Percentiles rank a stretch among this genome's conserved stretches.
These are phyloP conservation scores for Penicillium parvum DNA, from an alignment of 495 filamentous ascomycete species.

Conservation along the genomic window DNA sequence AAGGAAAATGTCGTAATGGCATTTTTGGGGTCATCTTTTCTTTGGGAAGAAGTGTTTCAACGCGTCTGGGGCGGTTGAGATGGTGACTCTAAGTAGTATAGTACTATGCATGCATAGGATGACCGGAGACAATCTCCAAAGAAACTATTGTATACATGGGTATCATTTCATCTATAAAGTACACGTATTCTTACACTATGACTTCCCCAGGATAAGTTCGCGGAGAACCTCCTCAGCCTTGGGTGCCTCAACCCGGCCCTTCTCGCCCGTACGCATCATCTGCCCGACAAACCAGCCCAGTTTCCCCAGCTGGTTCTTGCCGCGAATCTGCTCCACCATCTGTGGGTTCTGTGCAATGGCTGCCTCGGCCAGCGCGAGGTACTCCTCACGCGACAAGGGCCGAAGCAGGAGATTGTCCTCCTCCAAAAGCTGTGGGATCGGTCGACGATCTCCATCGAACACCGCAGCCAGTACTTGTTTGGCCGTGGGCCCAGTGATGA, in stretches of 20 bases:
- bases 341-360: conserved; percentile 47
- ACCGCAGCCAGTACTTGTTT: conserved; percentile 66
- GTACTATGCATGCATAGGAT: too few relatives aligned
- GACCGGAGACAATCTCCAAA: not conserved
- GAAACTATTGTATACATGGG: conserved; percentile 13
- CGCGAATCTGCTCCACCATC: conserved; percentile 64
- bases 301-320: conserved; percentile 66
- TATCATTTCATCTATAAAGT: conserved; percentile 15
- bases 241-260: conserved; percentile 72
- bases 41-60: not conserved
- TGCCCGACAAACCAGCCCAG: conserved; percentile 84
- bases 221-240: conserved; percentile 65
- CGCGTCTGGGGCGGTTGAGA: conserved; percentile 5
- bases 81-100: too few relatives aligned
- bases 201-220: conserved; percentile 43
- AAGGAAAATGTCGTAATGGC: conserved; percentile 12
- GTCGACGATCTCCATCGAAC: conserved; percentile 50
- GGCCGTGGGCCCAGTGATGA: conserved; percentile 71
- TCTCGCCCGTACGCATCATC: conserved; percentile 75
- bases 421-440: conserved; percentile 57
- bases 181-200: conserved; percentile 13
- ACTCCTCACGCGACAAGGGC: conserved; percentile 50
- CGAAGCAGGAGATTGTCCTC: conserved; percentile 61
- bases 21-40: conserved; percentile 1
- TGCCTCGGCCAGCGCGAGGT: conserved; percentile 38